phyloP scores from a whole-genome alignment of 73 alveolate species.

The Paramecium tetraurelia region DNA sequence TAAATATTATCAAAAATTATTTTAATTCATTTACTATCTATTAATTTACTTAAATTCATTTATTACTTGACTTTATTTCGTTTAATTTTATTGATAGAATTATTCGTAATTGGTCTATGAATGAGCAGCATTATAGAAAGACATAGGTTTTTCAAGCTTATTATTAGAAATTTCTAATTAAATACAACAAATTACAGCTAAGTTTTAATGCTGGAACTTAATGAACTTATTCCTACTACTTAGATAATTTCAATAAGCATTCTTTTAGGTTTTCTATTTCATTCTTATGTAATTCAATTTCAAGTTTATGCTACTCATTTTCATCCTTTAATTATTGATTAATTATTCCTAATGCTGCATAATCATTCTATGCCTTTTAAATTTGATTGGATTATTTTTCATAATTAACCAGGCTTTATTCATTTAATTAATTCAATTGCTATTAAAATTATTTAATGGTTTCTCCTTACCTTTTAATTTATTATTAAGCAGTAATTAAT shows the following conservation, averaged over 20 bases:
- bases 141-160: background rate
- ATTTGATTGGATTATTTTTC: background rate
- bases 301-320: background rate
- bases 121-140: background rate
- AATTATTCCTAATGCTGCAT: background rate
- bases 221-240: background rate
- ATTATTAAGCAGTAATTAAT: background rate
- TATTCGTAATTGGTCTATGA: background rate
- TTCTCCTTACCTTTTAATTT: background rate
- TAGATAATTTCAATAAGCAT: background rate
- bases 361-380: background rate
- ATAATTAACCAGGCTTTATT: background rate
- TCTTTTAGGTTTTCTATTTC: background rate
- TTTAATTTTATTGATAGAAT: background rate
- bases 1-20: background rate
- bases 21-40: background rate
- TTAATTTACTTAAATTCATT: background rate
- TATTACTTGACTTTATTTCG: background rate
- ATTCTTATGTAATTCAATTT: background rate
- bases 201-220: background rate
- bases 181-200: background rate
- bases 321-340: background rate
- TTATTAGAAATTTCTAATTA: background rate
- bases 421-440: background rate
- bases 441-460: background rate